phyloP scores from a whole-genome alignment of 1,284 basidiomycete species.

The Fomes fomentarius region DNA sequence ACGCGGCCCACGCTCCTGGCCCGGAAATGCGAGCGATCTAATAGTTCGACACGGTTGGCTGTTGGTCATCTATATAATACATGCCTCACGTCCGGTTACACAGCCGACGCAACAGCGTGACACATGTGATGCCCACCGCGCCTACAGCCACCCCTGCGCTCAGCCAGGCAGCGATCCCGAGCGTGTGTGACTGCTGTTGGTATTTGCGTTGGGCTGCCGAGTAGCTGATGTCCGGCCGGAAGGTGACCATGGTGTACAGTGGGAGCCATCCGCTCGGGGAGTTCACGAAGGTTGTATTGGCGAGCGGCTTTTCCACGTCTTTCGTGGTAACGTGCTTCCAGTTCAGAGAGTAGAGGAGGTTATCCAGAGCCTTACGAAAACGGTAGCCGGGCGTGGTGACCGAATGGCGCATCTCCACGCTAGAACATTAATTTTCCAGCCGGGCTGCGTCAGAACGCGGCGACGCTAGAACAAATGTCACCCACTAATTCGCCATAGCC shows the following conservation, averaged over 20 bases:
- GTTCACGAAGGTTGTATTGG: slow-evolving; percentile 51
- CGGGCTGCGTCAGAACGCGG: slow-evolving; percentile 6
- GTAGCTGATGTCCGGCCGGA: slow-evolving; percentile 93
- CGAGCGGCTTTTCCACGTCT: slow-evolving; percentile 30
- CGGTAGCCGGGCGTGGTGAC: slow-evolving; percentile 86
- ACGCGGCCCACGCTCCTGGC: neutral
- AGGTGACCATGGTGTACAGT: slow-evolving; percentile 97
- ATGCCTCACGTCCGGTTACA: slow-evolving; percentile 29
- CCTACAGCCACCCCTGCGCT: slow-evolving; percentile 44
- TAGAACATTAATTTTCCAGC: slow-evolving; percentile 33
- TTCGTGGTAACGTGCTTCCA: slow-evolving; percentile 45
- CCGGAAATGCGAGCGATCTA: neutral
- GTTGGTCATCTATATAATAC: slow-evolving; percentile 5
- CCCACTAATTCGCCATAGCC: slow-evolving; percentile 96
- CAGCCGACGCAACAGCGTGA: slow-evolving; percentile 39
- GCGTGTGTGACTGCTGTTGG: slow-evolving; percentile 57
- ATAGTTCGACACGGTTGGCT: neutral
- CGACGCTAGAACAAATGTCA: slow-evolving; percentile 27
- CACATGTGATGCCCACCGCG: slow-evolving; percentile 39
- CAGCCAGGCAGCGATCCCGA: slow-evolving; percentile 38
- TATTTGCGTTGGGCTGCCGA: slow-evolving; percentile 69
- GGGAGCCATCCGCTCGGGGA: slow-evolving; percentile 83
- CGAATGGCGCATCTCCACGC: slow-evolving; percentile 92
- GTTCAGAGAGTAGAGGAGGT: slow-evolving; percentile 66
- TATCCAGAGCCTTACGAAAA: slow-evolving; percentile 83